Evolutionary conservation across 2,329 filamentous ascomycete genomes (phyloP), one percentile per base, ranked within the genome.

Genomic region (Cladosporium sp.): DNA sequence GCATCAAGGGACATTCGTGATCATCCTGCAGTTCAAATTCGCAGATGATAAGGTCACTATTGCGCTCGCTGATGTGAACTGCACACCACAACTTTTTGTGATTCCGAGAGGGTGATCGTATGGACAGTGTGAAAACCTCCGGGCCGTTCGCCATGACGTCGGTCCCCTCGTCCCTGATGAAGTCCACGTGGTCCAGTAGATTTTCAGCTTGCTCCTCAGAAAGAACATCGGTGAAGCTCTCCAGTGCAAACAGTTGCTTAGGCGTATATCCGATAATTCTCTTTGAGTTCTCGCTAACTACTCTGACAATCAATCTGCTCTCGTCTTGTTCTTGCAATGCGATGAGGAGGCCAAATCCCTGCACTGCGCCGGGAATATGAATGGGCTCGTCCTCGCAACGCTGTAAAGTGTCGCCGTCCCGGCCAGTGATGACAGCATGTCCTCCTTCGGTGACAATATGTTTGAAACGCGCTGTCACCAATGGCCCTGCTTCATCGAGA

Each of bases 311-410:
- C 11, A 95, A 84, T 46, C 85, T 86, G 3, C 89, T 89, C 43
- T 90, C 88, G 30, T 71, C 67, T 63, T 91, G 88, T 74, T 93
- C 90, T 63, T 88, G 85, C 23, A 97, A 77, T 0, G 89, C 92
- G 34, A 97, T 72, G 26, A 97, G 80, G 4, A 91, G 82, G 1
- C 93, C 93, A 70, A 96, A 97, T 1, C 86, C 84, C 75, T 97
- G 93, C 0, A 93, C 80, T 1, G 91, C 91, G 34, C 92, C 92
- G 0, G 93, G 93, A 0, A 92, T 89, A 69, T 94, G 92, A 28
- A 97, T 96, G 0, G 93, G 92, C 72, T 97, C 93, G 73, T 97
- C 93, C 76, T 97, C 93, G 73, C 93, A 97, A 61, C 88, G 85
- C 74, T 96, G 91, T 53, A 95, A 79, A 0, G 84, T 86, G 1